Evolutionary conservation across 768 basidiomycete species (phyloP).

Genomic region (Lactarius psammicola): DNA sequence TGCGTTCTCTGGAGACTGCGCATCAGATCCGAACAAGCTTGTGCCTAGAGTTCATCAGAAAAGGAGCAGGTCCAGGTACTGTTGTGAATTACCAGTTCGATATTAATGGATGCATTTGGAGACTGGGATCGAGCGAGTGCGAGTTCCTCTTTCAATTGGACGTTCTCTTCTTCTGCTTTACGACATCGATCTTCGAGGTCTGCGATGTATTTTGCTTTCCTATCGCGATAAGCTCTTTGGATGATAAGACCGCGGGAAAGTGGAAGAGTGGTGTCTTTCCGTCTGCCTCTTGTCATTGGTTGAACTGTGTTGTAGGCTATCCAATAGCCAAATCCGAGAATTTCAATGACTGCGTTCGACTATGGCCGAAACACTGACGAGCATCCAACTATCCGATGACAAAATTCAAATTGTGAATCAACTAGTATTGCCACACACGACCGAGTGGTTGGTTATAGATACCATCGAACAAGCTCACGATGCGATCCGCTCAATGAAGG

Average conservation of each 20-base stretch:
- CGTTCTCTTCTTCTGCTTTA: conserved; percentile 27
- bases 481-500: conserved; percentile 97
- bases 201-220: conserved; percentile 23
- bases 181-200: conserved; percentile 27
- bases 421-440: conserved; percentile 75
- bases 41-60: conserved; percentile 7
- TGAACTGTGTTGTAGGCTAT: background rate
- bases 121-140: conserved; percentile 19
- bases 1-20: conserved; percentile 22
- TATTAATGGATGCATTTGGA: background rate
- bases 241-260: conserved; percentile 24
- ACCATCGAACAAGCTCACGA: conserved; percentile 83
- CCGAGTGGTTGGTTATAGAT: conserved; percentile 62
- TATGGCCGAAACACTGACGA: conserved; percentile 34
- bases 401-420: conserved; percentile 88
- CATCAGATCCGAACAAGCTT: conserved; percentile 22
- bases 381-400: conserved; percentile 46
- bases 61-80: background rate
- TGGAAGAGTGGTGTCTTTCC: conserved; percentile 24
- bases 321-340: conserved; percentile 22
- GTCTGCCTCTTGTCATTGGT: conserved; percentile 26
- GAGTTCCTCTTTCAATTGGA: conserved; percentile 21
- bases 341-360: background rate
- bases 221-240: conserved; percentile 28
- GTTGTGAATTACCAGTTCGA: conserved; percentile 19